These are phyloP conservation scores for Alternaria sp. DNA, from an alignment of 2,329 filamentous ascomycete genomes.

Conservation along the genomic window DNA sequence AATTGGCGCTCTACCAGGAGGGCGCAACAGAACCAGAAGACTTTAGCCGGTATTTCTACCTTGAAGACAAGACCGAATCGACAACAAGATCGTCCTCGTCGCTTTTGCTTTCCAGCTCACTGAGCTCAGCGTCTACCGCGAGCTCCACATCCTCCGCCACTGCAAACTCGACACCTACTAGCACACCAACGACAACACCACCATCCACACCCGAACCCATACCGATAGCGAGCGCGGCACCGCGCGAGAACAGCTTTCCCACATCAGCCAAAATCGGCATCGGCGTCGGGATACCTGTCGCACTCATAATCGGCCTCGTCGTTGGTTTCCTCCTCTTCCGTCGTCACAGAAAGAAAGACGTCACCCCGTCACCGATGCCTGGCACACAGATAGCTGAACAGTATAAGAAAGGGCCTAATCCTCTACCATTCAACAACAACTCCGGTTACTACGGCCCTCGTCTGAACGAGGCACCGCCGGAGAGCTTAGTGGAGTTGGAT, in stretches of 20 bases:
- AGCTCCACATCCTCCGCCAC: not conserved
- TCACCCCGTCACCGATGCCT: not conserved
- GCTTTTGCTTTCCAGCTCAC: not conserved
- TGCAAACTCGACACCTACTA: not conserved
- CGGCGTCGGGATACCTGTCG: not conserved
- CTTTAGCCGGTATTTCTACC: not conserved
- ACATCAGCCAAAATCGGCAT: conserved; percentile 1
- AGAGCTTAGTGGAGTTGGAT: not conserved
- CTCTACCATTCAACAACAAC: not conserved
- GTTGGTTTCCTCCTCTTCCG: not conserved
- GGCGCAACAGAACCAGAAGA: not conserved
- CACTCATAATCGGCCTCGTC: not conserved
- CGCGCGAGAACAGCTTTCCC: not conserved
- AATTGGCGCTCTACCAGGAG: not conserved
- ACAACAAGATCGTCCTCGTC: not conserved
- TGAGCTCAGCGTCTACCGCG: not conserved
- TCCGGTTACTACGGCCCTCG: not conserved
- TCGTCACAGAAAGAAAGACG: not conserved
- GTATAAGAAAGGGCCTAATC: not conserved
- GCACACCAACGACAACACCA: not conserved
- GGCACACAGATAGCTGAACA: not conserved
- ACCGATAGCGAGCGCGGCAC: not conserved
- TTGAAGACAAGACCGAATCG: not conserved
- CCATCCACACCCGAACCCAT: not conserved
- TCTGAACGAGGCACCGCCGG: not conserved